Evolutionary conservation across 2,329 filamentous ascomycete genomes (phyloP).

Genomic region (Blumeria graminis): DNA sequence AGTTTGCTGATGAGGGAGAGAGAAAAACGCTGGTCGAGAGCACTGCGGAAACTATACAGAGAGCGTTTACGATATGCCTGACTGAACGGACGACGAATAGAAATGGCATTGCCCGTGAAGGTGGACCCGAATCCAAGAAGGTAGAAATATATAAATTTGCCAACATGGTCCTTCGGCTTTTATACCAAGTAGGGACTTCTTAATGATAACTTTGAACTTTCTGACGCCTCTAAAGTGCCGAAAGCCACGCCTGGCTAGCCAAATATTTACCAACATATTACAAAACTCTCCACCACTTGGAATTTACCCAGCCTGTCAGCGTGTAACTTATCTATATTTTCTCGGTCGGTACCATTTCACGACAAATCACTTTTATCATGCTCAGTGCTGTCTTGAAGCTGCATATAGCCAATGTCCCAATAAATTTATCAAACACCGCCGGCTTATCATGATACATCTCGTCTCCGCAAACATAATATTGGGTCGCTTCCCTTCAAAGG

Average conservation of each 20-base stretch:
- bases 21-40: conserved; percentile 64
- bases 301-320: conserved; percentile 63
- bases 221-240: conserved; percentile 28
- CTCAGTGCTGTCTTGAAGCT: conserved; percentile 48
- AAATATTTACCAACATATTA: conserved; percentile 73
- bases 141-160: conserved; percentile 77
- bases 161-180: conserved; percentile 67
- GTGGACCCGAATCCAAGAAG: conserved; percentile 60
- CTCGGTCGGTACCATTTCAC: conserved; percentile 76
- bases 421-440: conserved; percentile 52
- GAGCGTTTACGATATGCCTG: conserved; percentile 74
- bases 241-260: conserved; percentile 61
- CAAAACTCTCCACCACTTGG: conserved; percentile 59
- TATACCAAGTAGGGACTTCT: conserved; percentile 43
- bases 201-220: too few species aligned
- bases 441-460: conserved; percentile 60
- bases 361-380: conserved; percentile 59
- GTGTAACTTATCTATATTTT: conserved; percentile 86
- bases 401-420: conserved; percentile 59
- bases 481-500: conserved; percentile 51
- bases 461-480: conserved; percentile 64
- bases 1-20: conserved; percentile 33
- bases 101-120: conserved; percentile 24
- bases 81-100: conserved; percentile 51
- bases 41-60: conserved; percentile 70